Evolutionary conservation across 2,329 filamentous ascomycete species (phyloP).

Genomic region (Metarhizium robertsii): DNA sequence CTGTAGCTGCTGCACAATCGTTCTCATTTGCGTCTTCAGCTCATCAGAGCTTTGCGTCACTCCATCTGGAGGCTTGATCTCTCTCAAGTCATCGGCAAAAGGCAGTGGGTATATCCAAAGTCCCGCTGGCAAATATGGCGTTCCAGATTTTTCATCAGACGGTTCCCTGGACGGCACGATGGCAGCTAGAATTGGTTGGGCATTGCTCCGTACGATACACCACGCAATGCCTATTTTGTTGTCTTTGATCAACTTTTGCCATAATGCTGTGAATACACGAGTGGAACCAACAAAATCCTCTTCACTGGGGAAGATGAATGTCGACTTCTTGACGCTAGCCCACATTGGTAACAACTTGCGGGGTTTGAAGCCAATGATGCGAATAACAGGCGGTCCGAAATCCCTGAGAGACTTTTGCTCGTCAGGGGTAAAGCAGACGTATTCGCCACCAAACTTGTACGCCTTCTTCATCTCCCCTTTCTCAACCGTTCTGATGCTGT

Average conservation of each 20-base stretch:
- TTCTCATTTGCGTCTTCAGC: slow-evolving; percentile 73
- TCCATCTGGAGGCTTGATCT: slow-evolving; percentile 53
- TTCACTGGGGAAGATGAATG: slow-evolving; percentile 91
- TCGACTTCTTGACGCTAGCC: slow-evolving; percentile 78
- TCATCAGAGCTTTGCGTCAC: slow-evolving; percentile 52
- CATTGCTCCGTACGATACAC: slow-evolving; percentile 77
- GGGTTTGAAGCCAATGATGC: slow-evolving; percentile 91
- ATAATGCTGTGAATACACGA: slow-evolving; percentile 82
- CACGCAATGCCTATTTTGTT: slow-evolving; percentile 81
- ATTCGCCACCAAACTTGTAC: slow-evolving; percentile 91
- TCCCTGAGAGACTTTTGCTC: slow-evolving; percentile 70
- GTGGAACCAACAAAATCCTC: slow-evolving; percentile 84
- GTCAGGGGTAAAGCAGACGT: slow-evolving; percentile 75
- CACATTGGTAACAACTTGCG: slow-evolving; percentile 65
- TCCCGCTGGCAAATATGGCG: slow-evolving; percentile 68
- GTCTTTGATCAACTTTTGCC: slow-evolving; percentile 72
- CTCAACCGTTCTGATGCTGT: slow-evolving; percentile 67
- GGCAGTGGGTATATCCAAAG: slow-evolving; percentile 85
- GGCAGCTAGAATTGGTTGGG: slow-evolving; percentile 69
- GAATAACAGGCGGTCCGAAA: slow-evolving; percentile 75
- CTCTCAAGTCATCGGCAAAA: slow-evolving; percentile 79
- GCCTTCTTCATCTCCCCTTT: slow-evolving; percentile 80
- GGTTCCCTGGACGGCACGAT: slow-evolving; percentile 67
- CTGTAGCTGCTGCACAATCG: slow-evolving; percentile 75
- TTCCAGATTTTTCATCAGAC: slow-evolving; percentile 53